Percentiles rank a stretch among this genome's conserved stretches.
These are phyloP conservation scores for Phylloporus arenicola DNA, from an alignment of 768 basidiomycete species.

Conservation along the genomic window DNA sequence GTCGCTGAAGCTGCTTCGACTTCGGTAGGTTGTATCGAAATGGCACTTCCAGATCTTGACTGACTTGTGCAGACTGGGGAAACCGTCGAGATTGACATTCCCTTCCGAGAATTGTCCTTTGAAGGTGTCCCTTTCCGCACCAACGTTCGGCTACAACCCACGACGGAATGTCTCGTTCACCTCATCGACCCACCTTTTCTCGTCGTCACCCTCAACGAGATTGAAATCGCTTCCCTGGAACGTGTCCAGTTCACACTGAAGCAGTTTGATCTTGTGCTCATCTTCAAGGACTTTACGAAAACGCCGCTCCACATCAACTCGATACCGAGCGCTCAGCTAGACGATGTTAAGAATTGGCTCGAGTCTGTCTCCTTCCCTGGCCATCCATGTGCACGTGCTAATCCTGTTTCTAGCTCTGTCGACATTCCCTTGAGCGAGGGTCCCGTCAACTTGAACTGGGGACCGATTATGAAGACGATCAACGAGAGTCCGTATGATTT, in stretches of 20 bases:
- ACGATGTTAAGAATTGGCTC: slow-evolving; percentile 98
- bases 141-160: slow-evolving; percentile 90
- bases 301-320: slow-evolving; percentile 94
- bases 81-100: slow-evolving; percentile 88
- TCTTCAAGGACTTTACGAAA: slow-evolving; percentile 95
- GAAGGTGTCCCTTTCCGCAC: slow-evolving; percentile 95
- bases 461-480: slow-evolving; percentile 97
- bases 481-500: slow-evolving; percentile 94
- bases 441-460: slow-evolving; percentile 97
- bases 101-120: slow-evolving; percentile 95
- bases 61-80: slow-evolving; percentile 56
- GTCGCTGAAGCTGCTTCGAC: slow-evolving; percentile 77
- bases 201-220: slow-evolving; percentile 89
- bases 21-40: slow-evolving; percentile 49
- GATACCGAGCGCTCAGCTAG: slow-evolving; percentile 83
- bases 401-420: slow-evolving; percentile 63
- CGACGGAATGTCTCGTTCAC: slow-evolving; percentile 94
- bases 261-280: slow-evolving; percentile 96
- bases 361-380: slow-evolving; percentile 55
- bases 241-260: slow-evolving; percentile 94
- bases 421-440: slow-evolving; percentile 95
- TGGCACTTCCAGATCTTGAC: neutral
- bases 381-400: neutral
- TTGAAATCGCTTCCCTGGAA: slow-evolving; percentile 95
- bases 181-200: slow-evolving; percentile 94